Evolutionary conservation across 805 yeast genomes (phyloP).

Genomic region (Scheffersomyces spartinae): DNA sequence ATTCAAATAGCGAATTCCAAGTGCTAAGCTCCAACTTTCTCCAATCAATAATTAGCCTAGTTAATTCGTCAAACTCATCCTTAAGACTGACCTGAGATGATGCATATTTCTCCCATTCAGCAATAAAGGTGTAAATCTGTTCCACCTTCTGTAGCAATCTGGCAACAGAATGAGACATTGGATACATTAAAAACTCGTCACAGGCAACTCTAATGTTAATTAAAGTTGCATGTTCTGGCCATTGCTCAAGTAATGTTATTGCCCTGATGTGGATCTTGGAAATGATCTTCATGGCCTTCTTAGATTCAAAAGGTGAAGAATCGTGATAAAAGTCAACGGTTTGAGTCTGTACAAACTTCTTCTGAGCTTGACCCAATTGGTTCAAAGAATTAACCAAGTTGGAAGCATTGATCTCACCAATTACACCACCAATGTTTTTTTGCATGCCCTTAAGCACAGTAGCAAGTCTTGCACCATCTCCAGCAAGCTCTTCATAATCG

Average conservation of each 20-base stretch:
- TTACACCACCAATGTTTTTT: constrained; percentile 6
- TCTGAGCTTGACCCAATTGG: constrained; percentile 12
- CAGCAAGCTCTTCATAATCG: constrained; percentile 17
- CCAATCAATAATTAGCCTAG: constrained; percentile 77
- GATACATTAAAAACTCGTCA: constrained; percentile 50
- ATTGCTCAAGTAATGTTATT: constrained; percentile 39
- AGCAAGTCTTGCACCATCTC: constrained; percentile 27
- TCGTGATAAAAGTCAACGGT: constrained; percentile 53
- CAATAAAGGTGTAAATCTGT: constrained; percentile 68
- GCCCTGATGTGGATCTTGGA: constrained; percentile 35
- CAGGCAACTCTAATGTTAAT: constrained; percentile 54
- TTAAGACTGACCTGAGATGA: constrained; percentile 61
- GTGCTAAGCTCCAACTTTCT: constrained; percentile 75
- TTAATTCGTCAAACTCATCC: constrained; percentile 42
- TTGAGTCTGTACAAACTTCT: background rate
- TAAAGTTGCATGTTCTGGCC: constrained; percentile 95
- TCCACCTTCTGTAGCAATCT: constrained; percentile 72
- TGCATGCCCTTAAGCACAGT: background rate
- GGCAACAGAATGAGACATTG: constrained; percentile 64
- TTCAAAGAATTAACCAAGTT: constrained; percentile 18
- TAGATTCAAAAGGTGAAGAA: constrained; percentile 46
- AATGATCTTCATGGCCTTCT: constrained; percentile 41
- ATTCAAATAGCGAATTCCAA: constrained; percentile 67
- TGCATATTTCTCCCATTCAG: constrained; percentile 94
- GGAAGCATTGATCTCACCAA: constrained; percentile 13